phyloP scores from a whole-genome alignment of 2,329 filamentous ascomycete species.

The Paraphoma sp. region DNA sequence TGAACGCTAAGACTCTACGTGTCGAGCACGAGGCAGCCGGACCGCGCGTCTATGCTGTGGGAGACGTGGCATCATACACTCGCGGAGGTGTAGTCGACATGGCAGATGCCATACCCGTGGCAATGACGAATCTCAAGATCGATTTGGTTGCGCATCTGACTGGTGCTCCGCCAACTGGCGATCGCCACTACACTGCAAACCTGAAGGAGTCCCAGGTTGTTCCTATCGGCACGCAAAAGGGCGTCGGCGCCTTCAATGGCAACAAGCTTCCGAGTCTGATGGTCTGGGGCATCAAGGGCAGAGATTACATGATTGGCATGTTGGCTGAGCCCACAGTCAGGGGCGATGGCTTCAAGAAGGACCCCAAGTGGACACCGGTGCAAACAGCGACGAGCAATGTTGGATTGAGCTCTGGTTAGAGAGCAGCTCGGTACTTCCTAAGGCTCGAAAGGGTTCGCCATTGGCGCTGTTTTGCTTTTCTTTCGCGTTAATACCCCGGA shows the following conservation, averaged over 20 bases:
- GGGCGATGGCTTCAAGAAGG: conserved; percentile 44
- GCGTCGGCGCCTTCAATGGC: conserved; percentile 47
- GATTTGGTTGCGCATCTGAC: conserved; percentile 50
- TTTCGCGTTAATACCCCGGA: neutral
- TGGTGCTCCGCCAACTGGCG: conserved; percentile 32
- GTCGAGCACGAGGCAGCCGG: conserved; percentile 52
- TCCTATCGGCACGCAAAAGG: conserved; percentile 47
- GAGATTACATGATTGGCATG: conserved; percentile 48
- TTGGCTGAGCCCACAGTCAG: conserved; percentile 33
- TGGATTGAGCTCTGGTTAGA: conserved; percentile 27
- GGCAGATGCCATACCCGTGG: conserved; percentile 49
- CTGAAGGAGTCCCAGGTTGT: conserved; percentile 43
- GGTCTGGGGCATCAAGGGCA: conserved; percentile 53
- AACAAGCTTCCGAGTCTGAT: conserved; percentile 48
- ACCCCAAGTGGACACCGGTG: conserved; percentile 43
- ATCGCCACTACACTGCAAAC: conserved; percentile 41
- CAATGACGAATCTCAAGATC: conserved; percentile 55
- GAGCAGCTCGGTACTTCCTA: too few species aligned
- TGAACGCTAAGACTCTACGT: conserved; percentile 57
- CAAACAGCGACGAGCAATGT: conserved; percentile 21
- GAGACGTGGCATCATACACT: conserved; percentile 56
- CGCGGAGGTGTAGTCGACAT: conserved; percentile 54
- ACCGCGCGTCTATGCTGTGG: conserved; percentile 55
- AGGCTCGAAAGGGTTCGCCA: too few species aligned
- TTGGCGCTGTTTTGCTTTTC: neutral